Evolutionary conservation across 768 basidiomycete genomes (phyloP).

Genomic region (Phaeotremella skinneri): DNA sequence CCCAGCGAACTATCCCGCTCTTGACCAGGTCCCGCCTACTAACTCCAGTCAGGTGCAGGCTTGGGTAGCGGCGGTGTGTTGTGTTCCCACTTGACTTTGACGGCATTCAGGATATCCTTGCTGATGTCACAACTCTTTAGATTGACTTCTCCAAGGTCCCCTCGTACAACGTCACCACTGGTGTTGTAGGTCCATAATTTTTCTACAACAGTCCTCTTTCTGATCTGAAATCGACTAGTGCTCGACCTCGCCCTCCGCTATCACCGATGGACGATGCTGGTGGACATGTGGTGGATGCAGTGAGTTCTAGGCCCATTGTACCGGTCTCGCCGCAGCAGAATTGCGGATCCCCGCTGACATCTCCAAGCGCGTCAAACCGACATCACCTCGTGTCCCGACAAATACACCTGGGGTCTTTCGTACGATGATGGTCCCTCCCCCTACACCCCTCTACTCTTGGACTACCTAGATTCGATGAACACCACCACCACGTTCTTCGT

Average conservation of each 20-base stretch:
- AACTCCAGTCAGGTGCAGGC: conserved; percentile 47
- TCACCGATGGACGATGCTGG: conserved; percentile 66
- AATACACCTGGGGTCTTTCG: conserved; percentile 59
- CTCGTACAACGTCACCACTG: conserved; percentile 36
- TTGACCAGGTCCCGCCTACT: conserved; percentile 45
- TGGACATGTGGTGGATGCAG: conserved; percentile 76
- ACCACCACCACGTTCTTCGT: conserved; percentile 83
- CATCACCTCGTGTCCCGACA: conserved; percentile 70
- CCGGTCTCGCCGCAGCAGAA: neutral
- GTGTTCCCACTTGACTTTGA: neutral
- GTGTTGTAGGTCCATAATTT: conserved; percentile 31
- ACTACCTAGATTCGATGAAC: conserved; percentile 63
- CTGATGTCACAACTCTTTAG: too few species aligned
- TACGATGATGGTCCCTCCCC: conserved; percentile 71
- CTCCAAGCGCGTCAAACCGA: conserved; percentile 58
- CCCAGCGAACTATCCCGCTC: conserved; percentile 47
- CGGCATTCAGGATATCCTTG: neutral
- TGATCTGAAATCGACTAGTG: conserved; percentile 54
- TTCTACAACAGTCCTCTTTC: neutral
- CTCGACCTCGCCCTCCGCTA: conserved; percentile 61
- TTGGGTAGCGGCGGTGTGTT: conserved; percentile 38
- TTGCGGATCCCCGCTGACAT: neutral
- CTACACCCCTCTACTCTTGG: conserved; percentile 70
- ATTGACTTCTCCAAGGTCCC: conserved; percentile 44
- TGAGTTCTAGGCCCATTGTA: conserved; percentile 20